Base-by-base conservation (phyloP, 495 filamentous ascomycete species). In the Xylaria nigripes region DNA sequence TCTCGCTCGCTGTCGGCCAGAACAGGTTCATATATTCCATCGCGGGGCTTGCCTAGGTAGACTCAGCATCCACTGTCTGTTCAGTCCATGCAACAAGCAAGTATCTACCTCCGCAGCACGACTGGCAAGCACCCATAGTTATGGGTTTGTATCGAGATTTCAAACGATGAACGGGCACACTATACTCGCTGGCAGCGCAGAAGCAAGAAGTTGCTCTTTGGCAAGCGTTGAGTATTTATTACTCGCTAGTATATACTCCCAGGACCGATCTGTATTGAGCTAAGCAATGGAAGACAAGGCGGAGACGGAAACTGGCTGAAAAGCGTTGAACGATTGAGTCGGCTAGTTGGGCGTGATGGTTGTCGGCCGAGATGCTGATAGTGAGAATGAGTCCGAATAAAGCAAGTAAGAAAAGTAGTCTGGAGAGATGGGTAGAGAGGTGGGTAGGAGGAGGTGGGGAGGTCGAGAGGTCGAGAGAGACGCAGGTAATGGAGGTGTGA, bases 1-100 rank as follows among this genome's bases (percentile, higher is more conserved):
- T 96, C 93, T 61, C 93, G 84, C 72, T 97, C 93, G 70, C 87
- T 95, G 65, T 99, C 93, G 55, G 90, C 91, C 48, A 99, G 77
- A 44, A 93, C 90, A 46, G 90, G 89, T 69, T 99, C 94, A 70
- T 99, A 96, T 41, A 92, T 79, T 62, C 86, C 90, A 77, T 96
- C 93, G 71, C 87, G 89, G 65, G 89, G 84, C 69, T 89, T 89
- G 67, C 84, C 90, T 89, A 60, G 59, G 44, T 25, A 50, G 27
- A 43, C 46, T 64, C 44, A 68, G 56, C 50, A 63, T 58, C 52
- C 56, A 44, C 15, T 48, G 44, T 34, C 15, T 48, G 44, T 34
- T 45, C 30, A 27, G 23, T 29, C 51, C 38, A 54, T 18, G 40
- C 43, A 18, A 36, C 36, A 30, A 21, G 45, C 40, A 24, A 42